These are phyloP conservation scores for Cordyceps cicadae DNA, from an alignment of 2,329 filamentous ascomycete species.

Conservation along the genomic window DNA sequence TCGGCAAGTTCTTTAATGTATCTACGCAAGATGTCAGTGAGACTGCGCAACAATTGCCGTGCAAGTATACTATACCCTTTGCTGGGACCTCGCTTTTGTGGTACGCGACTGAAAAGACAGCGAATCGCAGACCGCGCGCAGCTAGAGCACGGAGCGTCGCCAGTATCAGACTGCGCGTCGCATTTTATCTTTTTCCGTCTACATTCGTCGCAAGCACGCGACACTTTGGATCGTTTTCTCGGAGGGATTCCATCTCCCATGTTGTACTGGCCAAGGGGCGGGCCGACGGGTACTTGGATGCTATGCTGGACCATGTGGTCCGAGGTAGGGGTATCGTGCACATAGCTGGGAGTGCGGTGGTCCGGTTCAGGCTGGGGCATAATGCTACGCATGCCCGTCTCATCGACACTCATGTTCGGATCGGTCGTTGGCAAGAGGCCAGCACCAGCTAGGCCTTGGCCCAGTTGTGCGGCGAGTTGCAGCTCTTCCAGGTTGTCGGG, in stretches of 20 bases:
- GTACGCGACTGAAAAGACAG: constrained; percentile 79
- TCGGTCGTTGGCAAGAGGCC: constrained; percentile 43
- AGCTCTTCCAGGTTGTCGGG: constrained; percentile 46
- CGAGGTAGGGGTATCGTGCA: constrained; percentile 28
- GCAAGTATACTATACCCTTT: constrained; percentile 57
- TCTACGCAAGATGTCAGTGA: constrained; percentile 29
- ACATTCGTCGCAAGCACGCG: constrained; percentile 82
- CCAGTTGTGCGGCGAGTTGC: constrained; percentile 50
- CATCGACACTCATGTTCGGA: constrained; percentile 35
- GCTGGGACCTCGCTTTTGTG: constrained; percentile 80
- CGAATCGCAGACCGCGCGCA: constrained; percentile 67
- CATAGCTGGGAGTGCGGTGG: constrained; percentile 29
- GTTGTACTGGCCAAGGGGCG: constrained; percentile 26
- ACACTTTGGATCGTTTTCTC: constrained; percentile 76
- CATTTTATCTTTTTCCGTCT: constrained; percentile 85
- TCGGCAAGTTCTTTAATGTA: constrained; percentile 92
- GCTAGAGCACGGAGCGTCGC: constrained; percentile 68
- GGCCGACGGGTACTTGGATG: constrained; percentile 30
- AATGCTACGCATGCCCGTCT: constrained; percentile 34
- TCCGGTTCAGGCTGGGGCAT: constrained; percentile 34
- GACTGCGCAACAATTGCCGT: background rate
- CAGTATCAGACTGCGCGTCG: constrained; percentile 68
- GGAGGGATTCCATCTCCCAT: constrained; percentile 54
- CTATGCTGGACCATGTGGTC: constrained; percentile 30
- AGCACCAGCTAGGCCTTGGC: constrained; percentile 41